Evolutionary conservation across 768 basidiomycete genomes (phyloP).

Genomic region (Leucogyrophana mollusca): DNA sequence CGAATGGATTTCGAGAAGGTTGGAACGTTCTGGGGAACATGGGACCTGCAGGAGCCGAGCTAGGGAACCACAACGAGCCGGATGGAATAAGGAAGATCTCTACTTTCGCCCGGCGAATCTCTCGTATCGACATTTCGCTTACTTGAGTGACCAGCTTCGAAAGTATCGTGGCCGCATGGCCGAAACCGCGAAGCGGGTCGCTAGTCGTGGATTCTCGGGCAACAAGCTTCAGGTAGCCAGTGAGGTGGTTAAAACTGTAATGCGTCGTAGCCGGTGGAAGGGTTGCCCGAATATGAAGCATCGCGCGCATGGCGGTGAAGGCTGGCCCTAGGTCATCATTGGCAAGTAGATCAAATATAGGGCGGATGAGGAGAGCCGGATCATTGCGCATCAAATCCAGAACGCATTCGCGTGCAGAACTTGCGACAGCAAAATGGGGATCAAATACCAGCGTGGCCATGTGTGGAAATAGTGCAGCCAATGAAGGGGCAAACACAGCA

Average conservation of each 20-base stretch:
- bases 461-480: constrained; percentile 53
- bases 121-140: constrained; percentile 67
- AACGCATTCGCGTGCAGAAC: constrained; percentile 53
- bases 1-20: constrained; percentile 34
- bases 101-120: constrained; percentile 70
- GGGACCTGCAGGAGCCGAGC: constrained; percentile 49
- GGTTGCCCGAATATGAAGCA: constrained; percentile 52
- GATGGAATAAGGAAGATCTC: constrained; percentile 69
- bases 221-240: constrained; percentile 61
- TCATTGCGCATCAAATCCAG: constrained; percentile 75
- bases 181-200: constrained; percentile 51
- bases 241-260: constrained; percentile 66
- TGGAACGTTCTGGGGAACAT: constrained; percentile 59
- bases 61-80: constrained; percentile 67
- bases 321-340: constrained; percentile 49
- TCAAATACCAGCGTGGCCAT: constrained; percentile 56
- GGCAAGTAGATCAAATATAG: constrained; percentile 57
- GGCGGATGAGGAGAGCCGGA: constrained; percentile 61
- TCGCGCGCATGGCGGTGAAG: constrained; percentile 50
- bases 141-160: constrained; percentile 62
- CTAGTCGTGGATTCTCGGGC: constrained; percentile 42
- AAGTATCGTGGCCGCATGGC: constrained; percentile 55
- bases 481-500: constrained; percentile 63
- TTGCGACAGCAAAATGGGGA: constrained; percentile 50
- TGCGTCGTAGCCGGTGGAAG: constrained; percentile 68